These are phyloP conservation scores for Penicillium digitatum DNA, from an alignment of 2,329 filamentous ascomycete species.

Conservation along the genomic window DNA sequence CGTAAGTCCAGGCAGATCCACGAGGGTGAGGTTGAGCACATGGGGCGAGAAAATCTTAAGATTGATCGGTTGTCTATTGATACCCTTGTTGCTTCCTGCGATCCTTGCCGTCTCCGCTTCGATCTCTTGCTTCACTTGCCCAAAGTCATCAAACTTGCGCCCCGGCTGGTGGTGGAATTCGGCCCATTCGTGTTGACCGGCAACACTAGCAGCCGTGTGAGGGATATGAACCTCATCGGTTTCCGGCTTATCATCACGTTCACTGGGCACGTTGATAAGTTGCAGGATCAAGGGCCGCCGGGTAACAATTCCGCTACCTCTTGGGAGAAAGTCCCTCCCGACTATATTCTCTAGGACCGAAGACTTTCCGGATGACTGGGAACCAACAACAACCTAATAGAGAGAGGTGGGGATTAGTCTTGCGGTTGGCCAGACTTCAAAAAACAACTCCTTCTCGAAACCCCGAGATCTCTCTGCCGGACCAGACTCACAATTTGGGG, in stretches of 20 bases:
- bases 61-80: constrained; percentile 96
- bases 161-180: constrained; percentile 96
- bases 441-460: background rate
- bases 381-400: constrained; percentile 92
- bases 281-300: constrained; percentile 91
- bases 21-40: constrained; percentile 91
- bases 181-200: constrained; percentile 70
- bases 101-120: constrained; percentile 95
- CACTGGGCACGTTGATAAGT: constrained; percentile 88
- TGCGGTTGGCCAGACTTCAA: constrained; percentile 4
- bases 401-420: constrained; percentile 9
- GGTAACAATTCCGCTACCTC: constrained; percentile 95
- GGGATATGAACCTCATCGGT: constrained; percentile 63
- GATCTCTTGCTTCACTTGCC: constrained; percentile 90
- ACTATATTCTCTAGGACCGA: constrained; percentile 99
- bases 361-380: constrained; percentile 96
- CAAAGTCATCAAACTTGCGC: constrained; percentile 84
- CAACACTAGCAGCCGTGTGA: constrained; percentile 72
- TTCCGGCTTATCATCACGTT: constrained; percentile 64
- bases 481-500: constrained; percentile 81
- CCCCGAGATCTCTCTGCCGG: background rate
- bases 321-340: constrained; percentile 91
- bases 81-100: constrained; percentile 95
- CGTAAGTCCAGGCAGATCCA: constrained; percentile 91
- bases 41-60: constrained; percentile 97